These are phyloP conservation scores for Arthrinium phaeospermum DNA, from an alignment of 2,329 filamentous ascomycete genomes.

Conservation along the genomic window DNA sequence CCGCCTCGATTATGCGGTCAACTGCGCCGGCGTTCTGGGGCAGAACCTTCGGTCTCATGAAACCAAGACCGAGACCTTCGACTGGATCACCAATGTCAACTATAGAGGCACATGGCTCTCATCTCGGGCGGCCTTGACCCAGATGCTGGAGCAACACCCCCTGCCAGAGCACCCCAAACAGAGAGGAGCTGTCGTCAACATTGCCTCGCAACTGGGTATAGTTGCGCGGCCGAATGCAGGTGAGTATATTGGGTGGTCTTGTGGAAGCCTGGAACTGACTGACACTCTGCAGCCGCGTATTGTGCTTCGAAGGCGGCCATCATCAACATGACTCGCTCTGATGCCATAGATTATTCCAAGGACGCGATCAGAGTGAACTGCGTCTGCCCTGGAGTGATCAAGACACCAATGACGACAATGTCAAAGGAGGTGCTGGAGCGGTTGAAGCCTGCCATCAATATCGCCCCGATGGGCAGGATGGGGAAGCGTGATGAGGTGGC, in stretches of 20 bases:
- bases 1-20: conserved; percentile 61
- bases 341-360: conserved; percentile 61
- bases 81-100: conserved; percentile 60
- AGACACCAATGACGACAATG: conserved; percentile 52
- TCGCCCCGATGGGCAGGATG: conserved; percentile 58
- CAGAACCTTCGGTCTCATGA: conserved; percentile 49
- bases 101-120: conserved; percentile 57
- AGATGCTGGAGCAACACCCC: conserved; percentile 53
- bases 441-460: conserved; percentile 49
- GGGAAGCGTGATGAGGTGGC: conserved; percentile 56
- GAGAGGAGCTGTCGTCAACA: conserved; percentile 56
- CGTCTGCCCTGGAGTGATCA: conserved; percentile 50
- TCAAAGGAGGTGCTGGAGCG: conserved; percentile 44
- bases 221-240: conserved; percentile 51
- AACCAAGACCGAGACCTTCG: conserved; percentile 53
- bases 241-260: conserved; percentile 34
- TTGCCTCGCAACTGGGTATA: conserved; percentile 59
- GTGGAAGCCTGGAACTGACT: not conserved
- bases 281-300: conserved; percentile 52
- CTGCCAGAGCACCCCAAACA: conserved; percentile 47
- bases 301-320: conserved; percentile 64
- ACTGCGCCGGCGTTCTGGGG: conserved; percentile 59
- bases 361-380: conserved; percentile 46
- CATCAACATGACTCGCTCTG: conserved; percentile 61
- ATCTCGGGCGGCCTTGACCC: conserved; percentile 48